These are phyloP conservation scores for Hypoxylon sp. DNA, from an alignment of 2,329 filamentous ascomycete species.

Conservation along the genomic window DNA sequence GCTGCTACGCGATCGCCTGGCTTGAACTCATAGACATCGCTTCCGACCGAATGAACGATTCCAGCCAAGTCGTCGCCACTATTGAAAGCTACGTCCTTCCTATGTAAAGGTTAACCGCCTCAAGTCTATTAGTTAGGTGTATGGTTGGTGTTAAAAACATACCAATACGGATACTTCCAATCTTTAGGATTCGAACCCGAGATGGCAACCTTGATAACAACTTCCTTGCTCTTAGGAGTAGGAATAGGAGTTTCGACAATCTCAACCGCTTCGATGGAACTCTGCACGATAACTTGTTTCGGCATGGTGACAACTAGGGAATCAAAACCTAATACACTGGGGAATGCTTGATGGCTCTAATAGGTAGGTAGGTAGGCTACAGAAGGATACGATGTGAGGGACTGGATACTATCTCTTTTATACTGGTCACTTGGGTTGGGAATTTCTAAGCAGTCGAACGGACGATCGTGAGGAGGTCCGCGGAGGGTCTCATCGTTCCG, in stretches of 20 bases:
- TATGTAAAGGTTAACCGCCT: slow-evolving; percentile 25
- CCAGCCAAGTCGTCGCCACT: slow-evolving; percentile 57
- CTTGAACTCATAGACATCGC: slow-evolving; percentile 56
- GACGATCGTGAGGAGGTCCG: slow-evolving; percentile 5
- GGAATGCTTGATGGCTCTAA: too few relatives aligned
- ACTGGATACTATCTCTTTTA: too few relatives aligned
- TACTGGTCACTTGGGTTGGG: too few relatives aligned
- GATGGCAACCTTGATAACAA: slow-evolving; percentile 51
- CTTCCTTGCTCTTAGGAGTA: slow-evolving; percentile 43
- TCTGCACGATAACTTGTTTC: slow-evolving; percentile 49
- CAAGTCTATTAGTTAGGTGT: slow-evolving; percentile 17
- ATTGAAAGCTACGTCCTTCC: slow-evolving; percentile 43
- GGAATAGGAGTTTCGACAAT: slow-evolving; percentile 49
- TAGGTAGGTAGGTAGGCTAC: too few relatives aligned
- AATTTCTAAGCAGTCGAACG: not conserved
- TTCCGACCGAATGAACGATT: slow-evolving; percentile 58
- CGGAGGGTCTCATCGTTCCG: not conserved
- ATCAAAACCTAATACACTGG: too few relatives aligned
- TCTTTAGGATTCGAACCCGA: slow-evolving; percentile 54
- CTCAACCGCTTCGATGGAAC: slow-evolving; percentile 47
- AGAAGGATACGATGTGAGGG: too few relatives aligned
- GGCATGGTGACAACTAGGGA: slow-evolving; percentile 26
- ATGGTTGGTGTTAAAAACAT: slow-evolving; percentile 9
- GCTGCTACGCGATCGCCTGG: slow-evolving; percentile 65
- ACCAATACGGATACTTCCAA: slow-evolving; percentile 44